Evolutionary conservation across 2,329 filamentous ascomycete genomes (phyloP), one percentile per base, ranked within the genome.

Genomic region (Fusarium fujikuroi): DNA sequence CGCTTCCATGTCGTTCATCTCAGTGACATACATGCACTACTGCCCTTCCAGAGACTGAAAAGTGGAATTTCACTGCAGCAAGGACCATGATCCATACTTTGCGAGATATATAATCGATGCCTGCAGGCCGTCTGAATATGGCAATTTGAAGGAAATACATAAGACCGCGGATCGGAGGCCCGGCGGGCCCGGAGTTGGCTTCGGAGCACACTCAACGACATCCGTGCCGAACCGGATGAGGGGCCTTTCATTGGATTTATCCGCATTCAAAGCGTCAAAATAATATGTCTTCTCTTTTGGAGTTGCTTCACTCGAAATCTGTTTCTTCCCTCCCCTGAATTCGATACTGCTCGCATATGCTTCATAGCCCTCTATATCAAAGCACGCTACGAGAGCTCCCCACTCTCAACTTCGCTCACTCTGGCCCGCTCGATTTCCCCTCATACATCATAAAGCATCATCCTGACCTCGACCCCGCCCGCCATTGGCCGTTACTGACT

Each of bases 151-250:
- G 40, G 63, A 56, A 49, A 50, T 32, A 56, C 52, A 50, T 32
- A 59, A 59, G 50, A 28, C 57, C 76, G 76, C 76, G 76, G 76
- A 66, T 74, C 50, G 37, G 28, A 78, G 75, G 76, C 66, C 76
- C 76, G 76, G 49, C 63, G 56, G 68, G 32, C 62, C 76, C 69
- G 65, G 65, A 53, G 43, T 67, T 66, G 65, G 63, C 37, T 37
- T 49, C 69, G 65, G 68, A 59, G 62, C 56, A 43, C 52, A 47
- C 52, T 43, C 44, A 42, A 69, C 54, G 23, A 43, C 49, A 54
- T 63, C 70, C 69, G 71, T 62, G 34, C 59, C 63, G 65, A 63
- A 39, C 72, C 69, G 54, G 66, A 23, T 37, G 44, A 61, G 36
- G n/a, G 63, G 30, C 44, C 42, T 49, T 30, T 40, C 10, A 43